Conservation (phyloP, 2,329 filamentous ascomycete genomes). For the Cadophora sp. region DNA sequence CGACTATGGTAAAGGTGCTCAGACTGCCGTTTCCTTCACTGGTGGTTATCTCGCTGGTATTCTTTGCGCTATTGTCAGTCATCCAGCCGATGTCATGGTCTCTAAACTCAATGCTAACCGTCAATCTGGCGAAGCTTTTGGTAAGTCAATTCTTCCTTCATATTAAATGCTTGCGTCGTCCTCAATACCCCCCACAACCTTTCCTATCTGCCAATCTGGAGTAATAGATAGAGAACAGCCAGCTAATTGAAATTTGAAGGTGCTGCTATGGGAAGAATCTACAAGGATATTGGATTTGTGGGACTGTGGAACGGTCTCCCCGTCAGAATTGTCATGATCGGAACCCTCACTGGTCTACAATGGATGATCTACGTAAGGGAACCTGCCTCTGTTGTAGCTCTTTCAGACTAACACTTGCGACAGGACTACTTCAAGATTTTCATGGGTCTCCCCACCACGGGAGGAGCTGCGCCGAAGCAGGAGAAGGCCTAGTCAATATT, state of each 20-base stretch:
- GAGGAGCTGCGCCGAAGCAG: constrained; percentile 53
- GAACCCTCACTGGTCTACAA: constrained; percentile 75
- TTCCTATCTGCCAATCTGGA: neutral
- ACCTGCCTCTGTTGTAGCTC: constrained; percentile 12
- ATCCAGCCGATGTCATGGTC: constrained; percentile 85
- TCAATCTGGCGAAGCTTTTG: constrained; percentile 78
- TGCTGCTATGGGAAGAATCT: constrained; percentile 78
- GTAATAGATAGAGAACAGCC: neutral
- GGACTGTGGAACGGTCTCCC: constrained; percentile 94
- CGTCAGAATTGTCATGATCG: constrained; percentile 81
- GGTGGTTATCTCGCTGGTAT: constrained; percentile 89
- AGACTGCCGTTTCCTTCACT: constrained; percentile 85
- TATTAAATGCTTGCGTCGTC: neutral
- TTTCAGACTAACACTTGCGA: constrained; percentile 15
- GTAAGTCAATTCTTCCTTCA: neutral
- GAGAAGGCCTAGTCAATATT: constrained; percentile 37
- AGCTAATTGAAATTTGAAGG: constrained; percentile 42
- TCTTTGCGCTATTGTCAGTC: constrained; percentile 81
- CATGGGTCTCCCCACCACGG: constrained; percentile 86
- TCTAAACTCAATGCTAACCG: constrained; percentile 88
- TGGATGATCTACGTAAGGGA: constrained; percentile 84
- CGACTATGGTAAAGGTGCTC: constrained; percentile 80
- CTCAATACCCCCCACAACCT: no score
- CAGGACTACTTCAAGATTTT: constrained; percentile 89
- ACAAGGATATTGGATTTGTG: constrained; percentile 82